Evolutionary conservation across 1,284 basidiomycete genomes (phyloP).

Genomic region (Cryptococcus deneoformans): DNA sequence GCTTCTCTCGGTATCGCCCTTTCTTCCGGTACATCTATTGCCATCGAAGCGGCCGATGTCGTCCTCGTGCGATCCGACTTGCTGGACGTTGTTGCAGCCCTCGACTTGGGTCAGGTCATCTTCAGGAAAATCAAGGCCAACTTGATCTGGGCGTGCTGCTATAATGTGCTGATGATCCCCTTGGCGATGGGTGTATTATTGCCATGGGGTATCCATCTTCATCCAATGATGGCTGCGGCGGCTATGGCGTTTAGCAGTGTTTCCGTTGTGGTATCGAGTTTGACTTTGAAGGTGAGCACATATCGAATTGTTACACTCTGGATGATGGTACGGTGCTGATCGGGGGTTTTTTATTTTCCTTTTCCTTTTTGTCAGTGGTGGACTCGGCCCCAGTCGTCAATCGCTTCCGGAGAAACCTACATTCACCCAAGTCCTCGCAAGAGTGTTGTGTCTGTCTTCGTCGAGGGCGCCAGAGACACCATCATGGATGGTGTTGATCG

Average conservation of each 20-base stretch:
- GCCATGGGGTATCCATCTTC: conserved; percentile 87
- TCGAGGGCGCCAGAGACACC: conserved; percentile 13
- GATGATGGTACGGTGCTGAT: not conserved
- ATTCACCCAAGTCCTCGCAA: conserved; percentile 34
- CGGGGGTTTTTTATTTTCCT: not conserved
- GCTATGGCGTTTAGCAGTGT: conserved; percentile 99
- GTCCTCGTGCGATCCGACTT: conserved; percentile 96
- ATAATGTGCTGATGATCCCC: conserved; percentile 95
- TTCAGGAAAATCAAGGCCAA: conserved; percentile 83
- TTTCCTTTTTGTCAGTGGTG: conserved; percentile 58
- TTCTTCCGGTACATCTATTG: conserved; percentile 92
- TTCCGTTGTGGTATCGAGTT: conserved; percentile 86
- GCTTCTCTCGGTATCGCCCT: conserved; percentile 95
- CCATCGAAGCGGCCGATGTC: conserved; percentile 96
- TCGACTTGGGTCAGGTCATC: conserved; percentile 85
- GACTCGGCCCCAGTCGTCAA: conserved; percentile 65
- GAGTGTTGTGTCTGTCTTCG: conserved; percentile 28
- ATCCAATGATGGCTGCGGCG: conserved; percentile 96
- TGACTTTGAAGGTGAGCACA: conserved; percentile 63
- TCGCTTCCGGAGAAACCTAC: conserved; percentile 62
- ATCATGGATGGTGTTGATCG: conserved; percentile 17
- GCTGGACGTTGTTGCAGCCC: conserved; percentile 92
- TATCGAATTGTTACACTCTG: not conserved
- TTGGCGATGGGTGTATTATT: conserved; percentile 97
- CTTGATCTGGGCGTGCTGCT: conserved; percentile 87